Evolutionary conservation across 2,329 filamentous ascomycete species (phyloP).

Genomic region (Cladophialophora psammophila): DNA sequence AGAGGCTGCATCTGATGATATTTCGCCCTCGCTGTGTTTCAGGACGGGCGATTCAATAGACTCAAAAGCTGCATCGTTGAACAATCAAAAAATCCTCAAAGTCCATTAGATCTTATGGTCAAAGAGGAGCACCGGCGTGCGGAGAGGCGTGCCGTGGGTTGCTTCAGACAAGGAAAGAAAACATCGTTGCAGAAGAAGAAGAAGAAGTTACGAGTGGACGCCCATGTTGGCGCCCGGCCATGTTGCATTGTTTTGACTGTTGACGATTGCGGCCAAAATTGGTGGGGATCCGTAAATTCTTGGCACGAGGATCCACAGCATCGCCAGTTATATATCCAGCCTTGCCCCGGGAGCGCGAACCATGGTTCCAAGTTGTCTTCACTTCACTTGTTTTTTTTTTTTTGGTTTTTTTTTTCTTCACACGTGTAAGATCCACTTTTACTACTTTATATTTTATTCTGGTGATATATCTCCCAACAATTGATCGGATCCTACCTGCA

Average conservation of each 20-base stretch:
- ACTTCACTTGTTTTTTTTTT: neutral
- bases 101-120: too few species aligned
- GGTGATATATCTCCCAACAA: too few species aligned
- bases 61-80: neutral
- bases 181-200: neutral
- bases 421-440: too few species aligned
- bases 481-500: too few species aligned
- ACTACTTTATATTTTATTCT: too few species aligned
- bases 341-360: neutral
- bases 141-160: too few species aligned
- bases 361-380: neutral
- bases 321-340: neutral
- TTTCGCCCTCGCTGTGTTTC: neutral
- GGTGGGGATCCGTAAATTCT: neutral
- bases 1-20: neutral
- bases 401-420: neutral
- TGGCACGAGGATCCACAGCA: neutral
- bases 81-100: too few species aligned
- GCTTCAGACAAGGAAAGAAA: neutral
- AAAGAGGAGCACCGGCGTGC: too few species aligned
- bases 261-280: neutral
- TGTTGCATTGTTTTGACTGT: neutral
- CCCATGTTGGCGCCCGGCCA: neutral
- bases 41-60: neutral
- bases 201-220: neutral